A percentile compares a stretch with the other conserved stretches of the same genome.
phyloP scores from a whole-genome alignment of 2,329 filamentous ascomycete genomes.

The Cercospora sp. region DNA sequence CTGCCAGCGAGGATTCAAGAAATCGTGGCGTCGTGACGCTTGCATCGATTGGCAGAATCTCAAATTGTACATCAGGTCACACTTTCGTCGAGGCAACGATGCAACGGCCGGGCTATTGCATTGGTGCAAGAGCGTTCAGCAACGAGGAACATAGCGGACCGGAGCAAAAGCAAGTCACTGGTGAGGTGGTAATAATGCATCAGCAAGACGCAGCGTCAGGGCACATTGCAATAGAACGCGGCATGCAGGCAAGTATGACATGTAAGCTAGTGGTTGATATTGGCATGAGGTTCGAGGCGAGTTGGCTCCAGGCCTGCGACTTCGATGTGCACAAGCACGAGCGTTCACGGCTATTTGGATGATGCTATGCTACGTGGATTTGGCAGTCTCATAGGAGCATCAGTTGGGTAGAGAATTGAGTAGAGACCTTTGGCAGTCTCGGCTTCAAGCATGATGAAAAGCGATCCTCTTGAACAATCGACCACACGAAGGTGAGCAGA shows the following conservation, averaged over 20 bases:
- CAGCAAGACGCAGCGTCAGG: background rate
- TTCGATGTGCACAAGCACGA: background rate
- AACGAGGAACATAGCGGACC: background rate
- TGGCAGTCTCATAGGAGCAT: background rate
- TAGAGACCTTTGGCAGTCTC: background rate
- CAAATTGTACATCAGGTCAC: background rate
- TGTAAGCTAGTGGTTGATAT: background rate
- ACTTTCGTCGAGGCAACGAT: background rate
- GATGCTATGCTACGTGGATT: background rate
- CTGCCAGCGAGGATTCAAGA: background rate
- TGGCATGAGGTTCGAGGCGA: background rate
- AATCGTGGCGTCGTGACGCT: background rate
- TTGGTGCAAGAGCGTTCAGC: background rate
- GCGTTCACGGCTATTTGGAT: background rate
- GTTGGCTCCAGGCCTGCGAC: background rate
- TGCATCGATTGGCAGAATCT: background rate
- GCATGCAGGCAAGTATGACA: background rate
- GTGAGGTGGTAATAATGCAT: no score
- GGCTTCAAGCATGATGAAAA: background rate
- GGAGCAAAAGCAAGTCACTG: background rate
- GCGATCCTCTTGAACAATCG: background rate
- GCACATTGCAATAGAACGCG: background rate
- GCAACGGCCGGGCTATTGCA: background rate
- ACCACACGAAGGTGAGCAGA: background rate
- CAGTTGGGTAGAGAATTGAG: no score